These are phyloP conservation scores for Ogataea ramenticola DNA, from an alignment of 805 yeast genomes.

Conservation along the genomic window DNA sequence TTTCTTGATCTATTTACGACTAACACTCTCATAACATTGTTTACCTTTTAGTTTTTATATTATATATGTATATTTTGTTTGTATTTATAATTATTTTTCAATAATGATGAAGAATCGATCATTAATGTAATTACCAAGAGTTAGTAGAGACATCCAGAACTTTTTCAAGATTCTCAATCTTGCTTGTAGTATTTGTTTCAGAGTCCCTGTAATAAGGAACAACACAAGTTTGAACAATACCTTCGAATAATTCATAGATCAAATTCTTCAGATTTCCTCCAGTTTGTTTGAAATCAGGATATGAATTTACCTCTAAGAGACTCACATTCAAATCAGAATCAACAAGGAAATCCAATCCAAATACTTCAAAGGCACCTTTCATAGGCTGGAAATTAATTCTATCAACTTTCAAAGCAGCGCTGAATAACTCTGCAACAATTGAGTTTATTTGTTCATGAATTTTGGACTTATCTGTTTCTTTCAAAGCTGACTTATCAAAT, in stretches of 20 bases:
- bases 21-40: too few species aligned
- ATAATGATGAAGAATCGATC: too few species aligned
- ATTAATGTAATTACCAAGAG: background rate
- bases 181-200: slow-evolving; percentile 4
- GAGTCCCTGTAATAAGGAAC: slow-evolving; percentile 34
- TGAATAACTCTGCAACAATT: slow-evolving; percentile 63
- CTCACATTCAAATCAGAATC: slow-evolving; percentile 46
- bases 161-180: slow-evolving; percentile 16
- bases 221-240: slow-evolving; percentile 41
- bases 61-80: too few species aligned
- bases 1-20: too few species aligned
- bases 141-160: slow-evolving; percentile 28
- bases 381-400: slow-evolving; percentile 80
- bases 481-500: slow-evolving; percentile 45
- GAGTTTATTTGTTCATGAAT: slow-evolving; percentile 52
- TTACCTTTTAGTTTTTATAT: too few species aligned
- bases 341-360: slow-evolving; percentile 84
- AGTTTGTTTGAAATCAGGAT: slow-evolving; percentile 95
- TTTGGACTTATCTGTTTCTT: slow-evolving; percentile 25
- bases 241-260: slow-evolving; percentile 60
- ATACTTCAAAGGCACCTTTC: slow-evolving; percentile 75
- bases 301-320: slow-evolving; percentile 82
- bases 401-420: slow-evolving; percentile 76
- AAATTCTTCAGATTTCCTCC: slow-evolving; percentile 65
- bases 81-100: too few species aligned